Percentiles rank a stretch among this genome's conserved stretches.
phyloP scores from a whole-genome alignment of 2,329 filamentous ascomycete species.

The Aspergillus tubingensis region DNA sequence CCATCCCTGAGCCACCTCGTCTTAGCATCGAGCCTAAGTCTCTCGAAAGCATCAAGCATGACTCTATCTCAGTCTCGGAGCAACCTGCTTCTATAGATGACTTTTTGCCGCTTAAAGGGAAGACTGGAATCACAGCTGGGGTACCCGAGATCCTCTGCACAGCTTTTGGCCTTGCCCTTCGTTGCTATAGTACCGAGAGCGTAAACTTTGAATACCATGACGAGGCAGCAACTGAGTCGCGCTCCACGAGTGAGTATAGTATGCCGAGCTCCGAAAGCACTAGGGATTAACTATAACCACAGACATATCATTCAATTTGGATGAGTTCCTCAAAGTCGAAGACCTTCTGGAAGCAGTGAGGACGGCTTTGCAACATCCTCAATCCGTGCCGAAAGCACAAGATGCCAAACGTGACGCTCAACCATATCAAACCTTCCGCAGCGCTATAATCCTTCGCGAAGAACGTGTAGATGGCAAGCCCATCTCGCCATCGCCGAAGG shows the following conservation, averaged over 20 bases:
- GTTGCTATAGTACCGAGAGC: neutral
- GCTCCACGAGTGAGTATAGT: neutral
- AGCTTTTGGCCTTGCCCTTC: neutral
- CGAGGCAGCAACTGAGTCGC: neutral
- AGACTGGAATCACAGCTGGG: neutral
- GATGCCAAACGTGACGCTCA: too few species aligned
- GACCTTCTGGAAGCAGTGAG: neutral
- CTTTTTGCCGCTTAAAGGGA: neutral
- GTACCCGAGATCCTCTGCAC: neutral
- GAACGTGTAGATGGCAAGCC: neutral
- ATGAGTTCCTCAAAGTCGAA: neutral
- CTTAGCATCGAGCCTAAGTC: neutral
- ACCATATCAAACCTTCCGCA: neutral
- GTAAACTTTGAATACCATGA: neutral
- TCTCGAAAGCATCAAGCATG: neutral
- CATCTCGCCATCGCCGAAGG: neutral
- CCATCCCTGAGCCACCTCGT: neutral
- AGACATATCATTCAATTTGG: neutral
- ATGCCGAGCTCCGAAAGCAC: too few species aligned
- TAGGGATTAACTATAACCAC: too few species aligned
- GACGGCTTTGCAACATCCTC: neutral
- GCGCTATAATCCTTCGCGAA: neutral
- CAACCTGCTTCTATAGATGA: neutral
- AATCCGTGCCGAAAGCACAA: too few species aligned
- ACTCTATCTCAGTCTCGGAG: too few species aligned